phyloP scores from a whole-genome alignment of 768 basidiomycete species.

The Favolaschia claudopus region DNA sequence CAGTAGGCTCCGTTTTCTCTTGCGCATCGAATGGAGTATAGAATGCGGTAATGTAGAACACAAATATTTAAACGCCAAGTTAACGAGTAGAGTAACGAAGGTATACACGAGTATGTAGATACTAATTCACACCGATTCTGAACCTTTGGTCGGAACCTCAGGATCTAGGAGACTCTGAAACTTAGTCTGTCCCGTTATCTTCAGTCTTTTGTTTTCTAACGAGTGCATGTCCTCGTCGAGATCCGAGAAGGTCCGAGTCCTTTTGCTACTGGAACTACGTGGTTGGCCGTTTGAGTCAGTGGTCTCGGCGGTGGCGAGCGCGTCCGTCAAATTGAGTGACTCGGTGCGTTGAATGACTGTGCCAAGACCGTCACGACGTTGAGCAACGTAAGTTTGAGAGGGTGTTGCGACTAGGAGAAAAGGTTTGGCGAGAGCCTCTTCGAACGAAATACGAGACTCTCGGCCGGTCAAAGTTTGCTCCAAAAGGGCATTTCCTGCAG shows the following conservation, averaged over 20 bases:
- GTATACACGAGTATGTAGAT: neutral
- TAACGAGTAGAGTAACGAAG: neutral
- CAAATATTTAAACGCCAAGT: neutral
- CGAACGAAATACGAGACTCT: neutral
- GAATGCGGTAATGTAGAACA: neutral
- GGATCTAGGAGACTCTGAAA: no score
- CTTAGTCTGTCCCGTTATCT: no score
- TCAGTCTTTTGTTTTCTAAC: no score
- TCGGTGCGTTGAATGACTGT: neutral
- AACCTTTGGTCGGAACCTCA: no score
- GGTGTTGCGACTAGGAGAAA: neutral
- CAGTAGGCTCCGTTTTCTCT: conserved; percentile 39
- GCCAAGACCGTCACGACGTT: neutral
- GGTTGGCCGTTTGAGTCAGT: neutral
- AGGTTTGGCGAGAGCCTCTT: neutral
- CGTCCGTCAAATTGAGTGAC: neutral
- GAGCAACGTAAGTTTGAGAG: neutral
- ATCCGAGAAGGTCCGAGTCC: no score
- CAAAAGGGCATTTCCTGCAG: neutral
- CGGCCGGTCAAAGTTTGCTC: neutral
- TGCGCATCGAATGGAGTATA: conserved; percentile 44
- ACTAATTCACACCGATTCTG: no score
- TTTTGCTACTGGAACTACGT: neutral
- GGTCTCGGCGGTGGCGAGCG: neutral
- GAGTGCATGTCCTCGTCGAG: no score